Evolutionary conservation across 495 filamentous ascomycete genomes (phyloP).

Genomic region (Penicillium antarcticum): DNA sequence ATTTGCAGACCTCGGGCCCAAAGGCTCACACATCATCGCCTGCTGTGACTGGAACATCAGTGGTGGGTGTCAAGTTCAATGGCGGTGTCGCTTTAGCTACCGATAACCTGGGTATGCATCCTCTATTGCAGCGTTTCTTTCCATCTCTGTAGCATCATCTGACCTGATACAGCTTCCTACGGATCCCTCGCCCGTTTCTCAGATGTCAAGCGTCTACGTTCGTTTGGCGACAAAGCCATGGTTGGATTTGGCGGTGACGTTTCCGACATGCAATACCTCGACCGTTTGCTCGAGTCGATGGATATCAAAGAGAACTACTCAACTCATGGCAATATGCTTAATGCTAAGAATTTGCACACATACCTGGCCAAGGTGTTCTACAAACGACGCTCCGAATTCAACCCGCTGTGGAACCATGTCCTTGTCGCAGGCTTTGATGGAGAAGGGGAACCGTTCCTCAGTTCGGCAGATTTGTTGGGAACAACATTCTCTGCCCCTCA

Average conservation of each 20-base stretch:
- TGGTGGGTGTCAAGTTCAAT: conserved; percentile 90
- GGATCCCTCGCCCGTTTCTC: conserved; percentile 96
- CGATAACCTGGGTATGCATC: conserved; percentile 82
- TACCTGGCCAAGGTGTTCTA: conserved; percentile 95
- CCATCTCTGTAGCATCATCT: not conserved
- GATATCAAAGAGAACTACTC: conserved; percentile 87
- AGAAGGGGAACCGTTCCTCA: conserved; percentile 79
- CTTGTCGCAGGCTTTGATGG: conserved; percentile 86
- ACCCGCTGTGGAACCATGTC: conserved; percentile 95
- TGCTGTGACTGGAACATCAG: conserved; percentile 93
- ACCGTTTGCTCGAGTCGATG: conserved; percentile 82
- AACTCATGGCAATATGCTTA: conserved; percentile 56
- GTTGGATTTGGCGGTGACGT: conserved; percentile 92
- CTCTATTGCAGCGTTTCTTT: not conserved
- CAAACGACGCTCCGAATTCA: conserved; percentile 88
- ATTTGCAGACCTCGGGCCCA: conserved; percentile 67
- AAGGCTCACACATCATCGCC: conserved; percentile 86
- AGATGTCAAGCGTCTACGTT: conserved; percentile 83
- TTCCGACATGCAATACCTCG: conserved; percentile 96
- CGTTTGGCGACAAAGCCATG: conserved; percentile 69
- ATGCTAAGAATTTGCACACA: conserved; percentile 91
- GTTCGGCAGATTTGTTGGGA: conserved; percentile 84
- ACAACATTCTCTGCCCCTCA: conserved; percentile 85
- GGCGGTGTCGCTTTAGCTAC: conserved; percentile 94
- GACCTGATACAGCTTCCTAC: conserved; percentile 70